These are phyloP conservation scores for Phyllosticta citribraziliensis DNA, from an alignment of 2,329 filamentous ascomycete genomes.

Conservation along the genomic window DNA sequence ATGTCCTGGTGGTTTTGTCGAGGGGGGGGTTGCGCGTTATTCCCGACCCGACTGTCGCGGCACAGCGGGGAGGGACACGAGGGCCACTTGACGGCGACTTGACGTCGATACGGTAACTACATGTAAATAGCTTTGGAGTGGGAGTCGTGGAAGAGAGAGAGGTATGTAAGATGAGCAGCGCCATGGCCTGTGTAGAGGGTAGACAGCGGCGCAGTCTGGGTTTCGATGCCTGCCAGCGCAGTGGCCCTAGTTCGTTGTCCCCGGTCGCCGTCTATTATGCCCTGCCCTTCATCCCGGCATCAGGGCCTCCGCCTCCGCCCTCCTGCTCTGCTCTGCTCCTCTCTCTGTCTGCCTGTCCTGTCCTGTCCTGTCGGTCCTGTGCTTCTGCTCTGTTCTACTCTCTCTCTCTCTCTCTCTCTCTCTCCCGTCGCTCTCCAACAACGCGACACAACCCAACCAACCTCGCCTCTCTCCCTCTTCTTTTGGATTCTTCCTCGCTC, in stretches of 20 bases:
- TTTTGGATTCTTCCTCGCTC: conserved; percentile 8
- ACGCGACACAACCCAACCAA: neutral
- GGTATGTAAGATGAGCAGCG: no score
- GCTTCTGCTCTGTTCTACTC: neutral
- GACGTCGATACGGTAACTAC: no score
- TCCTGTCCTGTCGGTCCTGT: no score
- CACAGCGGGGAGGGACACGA: no score
- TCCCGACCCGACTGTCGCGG: neutral
- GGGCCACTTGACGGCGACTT: no score
- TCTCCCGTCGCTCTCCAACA: neutral
- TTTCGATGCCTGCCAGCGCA: neutral
- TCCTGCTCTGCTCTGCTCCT: no score
- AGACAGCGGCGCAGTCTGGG: neutral
- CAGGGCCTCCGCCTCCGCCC: neutral
- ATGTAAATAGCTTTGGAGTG: no score
- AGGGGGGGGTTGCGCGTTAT: neutral
- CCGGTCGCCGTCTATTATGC: neutral
- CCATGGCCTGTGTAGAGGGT: no score
- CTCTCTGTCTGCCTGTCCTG: neutral
- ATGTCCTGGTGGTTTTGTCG: no score
- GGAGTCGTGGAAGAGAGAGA: no score
- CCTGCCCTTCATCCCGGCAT: neutral
- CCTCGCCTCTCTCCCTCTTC: neutral
- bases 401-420: neutral
- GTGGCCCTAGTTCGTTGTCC: neutral